These are phyloP conservation scores for Lepiota venenata DNA, from an alignment of 768 basidiomycete genomes.

Conservation along the genomic window DNA sequence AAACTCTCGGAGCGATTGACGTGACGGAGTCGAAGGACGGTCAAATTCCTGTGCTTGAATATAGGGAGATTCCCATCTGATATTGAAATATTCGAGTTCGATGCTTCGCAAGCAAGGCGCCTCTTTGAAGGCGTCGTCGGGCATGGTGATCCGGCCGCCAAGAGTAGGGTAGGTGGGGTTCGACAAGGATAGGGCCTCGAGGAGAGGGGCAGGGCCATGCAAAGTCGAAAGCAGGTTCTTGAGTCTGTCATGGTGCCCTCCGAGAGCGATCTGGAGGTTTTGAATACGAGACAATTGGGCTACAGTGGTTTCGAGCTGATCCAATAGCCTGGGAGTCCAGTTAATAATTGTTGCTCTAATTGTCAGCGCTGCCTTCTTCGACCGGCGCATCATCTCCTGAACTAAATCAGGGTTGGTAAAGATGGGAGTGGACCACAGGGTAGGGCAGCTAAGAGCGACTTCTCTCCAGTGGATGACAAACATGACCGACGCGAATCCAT, in stretches of 20 bases:
- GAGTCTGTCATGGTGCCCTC: not conserved
- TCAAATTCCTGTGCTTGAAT: constrained; percentile 8
- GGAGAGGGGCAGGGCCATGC: not conserved
- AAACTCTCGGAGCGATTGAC: not conserved
- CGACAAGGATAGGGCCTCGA: not conserved
- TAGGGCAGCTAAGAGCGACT: constrained; percentile 36
- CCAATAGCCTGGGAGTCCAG: constrained; percentile 20
- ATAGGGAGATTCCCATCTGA: constrained; percentile 3
- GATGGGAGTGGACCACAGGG: constrained; percentile 36
- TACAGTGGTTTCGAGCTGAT: constrained; percentile 17
- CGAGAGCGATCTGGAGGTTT: constrained; percentile 27
- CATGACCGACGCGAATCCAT: constrained; percentile 38
- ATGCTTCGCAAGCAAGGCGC: constrained; percentile 3
- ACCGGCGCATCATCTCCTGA: constrained; percentile 41
- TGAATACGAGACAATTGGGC: constrained; percentile 29
- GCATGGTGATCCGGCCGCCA: not conserved
- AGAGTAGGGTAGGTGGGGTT: not conserved
- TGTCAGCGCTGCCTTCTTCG: constrained; percentile 35
- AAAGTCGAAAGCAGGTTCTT: not conserved
- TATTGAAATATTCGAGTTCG: not conserved
- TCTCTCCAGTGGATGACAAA: constrained; percentile 42
- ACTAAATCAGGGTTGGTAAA: constrained; percentile 32
- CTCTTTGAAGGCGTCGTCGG: not conserved
- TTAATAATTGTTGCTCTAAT: constrained; percentile 21
- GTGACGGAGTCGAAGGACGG: not conserved